These are phyloP conservation scores for Aphanomyces astaci DNA, from an alignment of 352 stramenopile species.

Conservation along the genomic window DNA sequence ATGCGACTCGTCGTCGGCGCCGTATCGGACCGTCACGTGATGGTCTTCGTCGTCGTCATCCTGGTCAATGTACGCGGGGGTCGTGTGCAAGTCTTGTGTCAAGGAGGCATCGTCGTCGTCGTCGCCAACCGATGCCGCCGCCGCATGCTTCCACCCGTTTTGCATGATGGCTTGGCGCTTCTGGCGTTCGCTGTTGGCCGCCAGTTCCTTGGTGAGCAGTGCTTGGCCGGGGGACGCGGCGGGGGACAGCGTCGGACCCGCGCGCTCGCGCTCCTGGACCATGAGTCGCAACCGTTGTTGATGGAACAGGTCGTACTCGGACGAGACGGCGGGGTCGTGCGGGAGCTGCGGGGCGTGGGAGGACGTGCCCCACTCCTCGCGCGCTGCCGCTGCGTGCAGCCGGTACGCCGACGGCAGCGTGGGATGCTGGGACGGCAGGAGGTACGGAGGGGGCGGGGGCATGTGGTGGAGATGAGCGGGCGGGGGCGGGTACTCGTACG, in stretches of 20 bases:
- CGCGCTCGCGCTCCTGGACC: constrained; percentile 73
- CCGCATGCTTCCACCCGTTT: constrained; percentile 80
- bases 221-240: constrained; percentile 75
- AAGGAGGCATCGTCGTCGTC: neutral
- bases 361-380: constrained; percentile 82
- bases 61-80: neutral
- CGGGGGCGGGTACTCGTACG: neutral
- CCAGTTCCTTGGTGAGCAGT: constrained; percentile 81
- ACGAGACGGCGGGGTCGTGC: constrained; percentile 72
- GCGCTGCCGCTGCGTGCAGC: constrained; percentile 25
- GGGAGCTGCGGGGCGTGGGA: constrained; percentile 76
- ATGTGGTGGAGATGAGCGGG: neutral
- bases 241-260: constrained; percentile 66
- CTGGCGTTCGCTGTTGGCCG: constrained; percentile 82
- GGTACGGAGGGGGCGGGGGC: neutral
- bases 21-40: constrained; percentile 1
- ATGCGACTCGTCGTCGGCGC: constrained; percentile 5
- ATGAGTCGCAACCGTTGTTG: constrained; percentile 78
- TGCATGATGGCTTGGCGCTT: constrained; percentile 84
- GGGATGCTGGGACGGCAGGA: neutral
- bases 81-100: neutral
- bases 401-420: neutral
- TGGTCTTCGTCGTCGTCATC: neutral
- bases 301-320: constrained; percentile 81
- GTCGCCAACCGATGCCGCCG: constrained; percentile 58